Percentiles rank a stretch among this genome's conserved stretches.
Evolutionary conservation across 1,139 yeast species (phyloP).

Genomic region (Yamadazyma blattariae): DNA sequence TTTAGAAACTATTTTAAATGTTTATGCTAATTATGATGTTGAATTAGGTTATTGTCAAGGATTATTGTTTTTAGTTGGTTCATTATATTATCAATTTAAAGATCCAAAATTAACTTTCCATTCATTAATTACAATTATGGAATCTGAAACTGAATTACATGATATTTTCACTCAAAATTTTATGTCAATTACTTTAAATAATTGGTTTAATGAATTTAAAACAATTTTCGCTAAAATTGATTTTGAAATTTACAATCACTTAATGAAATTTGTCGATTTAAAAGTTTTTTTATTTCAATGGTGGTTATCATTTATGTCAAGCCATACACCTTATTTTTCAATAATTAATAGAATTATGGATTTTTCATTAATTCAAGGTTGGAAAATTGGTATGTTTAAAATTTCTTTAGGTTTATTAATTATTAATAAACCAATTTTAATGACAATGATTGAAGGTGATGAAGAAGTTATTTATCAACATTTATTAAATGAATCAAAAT

Average conservation of each 20-base stretch:
- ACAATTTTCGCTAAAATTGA: conserved; percentile 39
- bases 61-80: conserved; percentile 63
- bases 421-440: conserved; percentile 50
- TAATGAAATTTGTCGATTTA: conserved; percentile 38
- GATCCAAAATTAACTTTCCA: conserved; percentile 50
- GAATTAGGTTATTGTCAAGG: conserved; percentile 77
- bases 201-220: conserved; percentile 55
- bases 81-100: conserved; percentile 51
- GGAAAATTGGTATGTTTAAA: conserved; percentile 60
- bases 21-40: conserved; percentile 64
- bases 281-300: conserved; percentile 57
- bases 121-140: conserved; percentile 60
- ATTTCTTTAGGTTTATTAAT: conserved; percentile 55
- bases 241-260: conserved; percentile 44
- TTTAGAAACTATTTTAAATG: conserved; percentile 59
- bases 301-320: conserved; percentile 66
- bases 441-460: conserved; percentile 46
- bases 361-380: conserved; percentile 59
- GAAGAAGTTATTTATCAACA: conserved; percentile 64
- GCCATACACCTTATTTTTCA: conserved; percentile 55
- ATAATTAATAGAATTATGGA: conserved; percentile 54
- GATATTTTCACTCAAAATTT: conserved; percentile 53
- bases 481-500: conserved; percentile 53
- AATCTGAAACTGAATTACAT: conserved; percentile 54
- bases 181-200: conserved; percentile 54